Evolutionary conservation across 495 filamentous ascomycete species (phyloP).

Genomic region (Neurospora tetraspora): DNA sequence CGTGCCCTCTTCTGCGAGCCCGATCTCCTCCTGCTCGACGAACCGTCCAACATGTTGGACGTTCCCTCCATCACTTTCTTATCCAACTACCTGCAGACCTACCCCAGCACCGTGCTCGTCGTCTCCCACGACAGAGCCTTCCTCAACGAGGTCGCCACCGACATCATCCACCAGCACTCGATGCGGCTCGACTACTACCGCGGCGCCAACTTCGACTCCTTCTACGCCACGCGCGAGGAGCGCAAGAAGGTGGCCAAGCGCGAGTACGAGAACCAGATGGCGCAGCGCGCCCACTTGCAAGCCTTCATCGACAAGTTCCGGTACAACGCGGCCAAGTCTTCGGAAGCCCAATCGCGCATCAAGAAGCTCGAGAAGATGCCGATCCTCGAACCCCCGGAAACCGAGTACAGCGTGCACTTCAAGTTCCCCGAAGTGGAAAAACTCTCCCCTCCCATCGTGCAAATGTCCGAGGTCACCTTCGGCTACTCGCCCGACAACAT

Average conservation of each 20-base stretch:
- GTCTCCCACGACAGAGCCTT: constrained; percentile 99
- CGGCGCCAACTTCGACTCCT: constrained; percentile 93
- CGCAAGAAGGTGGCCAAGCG: constrained; percentile 91
- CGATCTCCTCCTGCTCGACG: constrained; percentile 90
- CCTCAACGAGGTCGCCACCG: constrained; percentile 97
- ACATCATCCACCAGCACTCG: constrained; percentile 98
- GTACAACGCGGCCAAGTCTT: constrained; percentile 98
- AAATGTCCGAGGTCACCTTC: constrained; percentile 89
- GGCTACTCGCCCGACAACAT: constrained; percentile 75
- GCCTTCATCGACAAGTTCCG: constrained; percentile 99
- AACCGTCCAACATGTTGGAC: constrained; percentile 99
- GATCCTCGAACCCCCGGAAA: constrained; percentile 78
- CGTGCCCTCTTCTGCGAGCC: constrained; percentile 97
- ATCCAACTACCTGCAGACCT: constrained; percentile 87
- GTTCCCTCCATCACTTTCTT: constrained; percentile 99
- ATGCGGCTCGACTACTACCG: constrained; percentile 98
- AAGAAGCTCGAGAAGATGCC: constrained; percentile 99
- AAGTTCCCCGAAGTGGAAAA: constrained; percentile 98
- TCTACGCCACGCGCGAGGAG: constrained; percentile 97
- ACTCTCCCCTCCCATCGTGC: constrained; percentile 91
- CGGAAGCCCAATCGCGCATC: constrained; percentile 94
- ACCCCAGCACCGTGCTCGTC: constrained; percentile 90
- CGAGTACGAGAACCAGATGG: constrained; percentile 99
- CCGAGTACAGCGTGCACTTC: constrained; percentile 94
- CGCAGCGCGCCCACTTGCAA: constrained; percentile 74